Evolutionary conservation across 768 basidiomycete genomes (phyloP).

Genomic region (Tylopilus sp.): DNA sequence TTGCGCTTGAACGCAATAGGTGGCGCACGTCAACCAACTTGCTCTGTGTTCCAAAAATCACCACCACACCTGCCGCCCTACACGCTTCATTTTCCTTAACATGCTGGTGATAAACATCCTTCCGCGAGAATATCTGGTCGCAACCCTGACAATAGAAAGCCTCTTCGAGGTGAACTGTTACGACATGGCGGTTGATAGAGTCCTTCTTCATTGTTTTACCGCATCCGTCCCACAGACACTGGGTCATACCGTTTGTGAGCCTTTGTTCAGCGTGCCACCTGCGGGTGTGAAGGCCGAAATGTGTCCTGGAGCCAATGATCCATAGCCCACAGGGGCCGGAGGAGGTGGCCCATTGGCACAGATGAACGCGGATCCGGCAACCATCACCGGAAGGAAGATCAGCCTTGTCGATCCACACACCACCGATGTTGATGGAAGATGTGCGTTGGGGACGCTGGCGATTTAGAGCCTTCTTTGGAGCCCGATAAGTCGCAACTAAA

Average conservation of each 20-base stretch:
- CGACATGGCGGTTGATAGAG: constrained; percentile 9
- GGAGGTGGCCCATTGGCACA: constrained; percentile 6
- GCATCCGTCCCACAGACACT: constrained; percentile 7
- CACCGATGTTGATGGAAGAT: neutral
- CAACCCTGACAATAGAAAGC: constrained; percentile 6
- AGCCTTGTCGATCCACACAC: constrained; percentile 4
- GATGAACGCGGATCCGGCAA: neutral
- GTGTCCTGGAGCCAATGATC: constrained; percentile 2
- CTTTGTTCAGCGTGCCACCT: neutral
- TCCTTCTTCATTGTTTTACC: neutral
- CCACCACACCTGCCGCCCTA: neutral
- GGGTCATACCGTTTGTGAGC: too few relatives aligned
- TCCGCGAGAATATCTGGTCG: neutral
- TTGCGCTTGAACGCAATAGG: too few relatives aligned
- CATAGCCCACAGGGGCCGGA: constrained; percentile 7
- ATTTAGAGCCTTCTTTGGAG: neutral
- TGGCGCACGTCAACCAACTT: neutral
- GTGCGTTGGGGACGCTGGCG: neutral
- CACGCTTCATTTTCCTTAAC: neutral
- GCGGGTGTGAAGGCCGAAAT: constrained; percentile 1
- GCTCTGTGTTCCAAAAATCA: neutral
- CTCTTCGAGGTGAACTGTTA: constrained; percentile 6
- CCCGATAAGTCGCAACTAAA: neutral
- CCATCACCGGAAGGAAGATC: neutral
- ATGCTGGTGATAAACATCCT: constrained; percentile 9